Base-by-base conservation (phyloP, 176 grass and related monocot species). In the Oryza australiensis region DNA sequence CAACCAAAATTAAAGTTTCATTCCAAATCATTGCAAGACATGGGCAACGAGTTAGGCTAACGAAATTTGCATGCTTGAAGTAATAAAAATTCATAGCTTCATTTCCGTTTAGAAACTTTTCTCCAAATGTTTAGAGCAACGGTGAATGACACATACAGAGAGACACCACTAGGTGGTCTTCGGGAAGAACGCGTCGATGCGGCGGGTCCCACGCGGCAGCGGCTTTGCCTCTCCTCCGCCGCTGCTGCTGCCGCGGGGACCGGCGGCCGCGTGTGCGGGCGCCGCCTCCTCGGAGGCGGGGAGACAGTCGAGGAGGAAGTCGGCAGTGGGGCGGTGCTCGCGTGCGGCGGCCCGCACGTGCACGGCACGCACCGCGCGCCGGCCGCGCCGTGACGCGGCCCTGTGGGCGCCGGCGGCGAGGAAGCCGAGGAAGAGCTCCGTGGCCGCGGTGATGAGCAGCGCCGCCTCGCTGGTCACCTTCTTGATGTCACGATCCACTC, bases 231-330 rank as follows among this genome's bases (percentile, higher is more conserved):
- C 70, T 42, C 60, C 34, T 24, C 45, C 49, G 11, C 20, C 59
- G 4, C 43, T 43, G 48, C 76, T 63, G 26, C 35, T 0, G 6
- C 65, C 73, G 29, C 55, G n/a, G 3, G 66, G 11, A 26, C 40
- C 75, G 2, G 76, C 53, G 69, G 46, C 32, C 5, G 84, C 9
- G 43, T 62, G 83, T 2, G 75, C 75, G 28, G 46, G 41, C 34
- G 89, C 28, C 68, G 42, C 73, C 46, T 85, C 83, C 66, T 82
- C 79, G 29, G 70, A 73, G 28, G 34, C 79, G 0, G 86, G 75
- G 75, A 98, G 88, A 84, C 86, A 97, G 68, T 92, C 92, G 33
- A 97, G 90, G 51, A 97, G 92, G 82, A 94, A 93, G 55, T 93
- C 92, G 37, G 88, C 87, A 2, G 88, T 98, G 12, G 88, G 95